Base-by-base conservation (phyloP, 2,329 filamentous ascomycete genomes). In the Curvularia eragrostidis region DNA sequence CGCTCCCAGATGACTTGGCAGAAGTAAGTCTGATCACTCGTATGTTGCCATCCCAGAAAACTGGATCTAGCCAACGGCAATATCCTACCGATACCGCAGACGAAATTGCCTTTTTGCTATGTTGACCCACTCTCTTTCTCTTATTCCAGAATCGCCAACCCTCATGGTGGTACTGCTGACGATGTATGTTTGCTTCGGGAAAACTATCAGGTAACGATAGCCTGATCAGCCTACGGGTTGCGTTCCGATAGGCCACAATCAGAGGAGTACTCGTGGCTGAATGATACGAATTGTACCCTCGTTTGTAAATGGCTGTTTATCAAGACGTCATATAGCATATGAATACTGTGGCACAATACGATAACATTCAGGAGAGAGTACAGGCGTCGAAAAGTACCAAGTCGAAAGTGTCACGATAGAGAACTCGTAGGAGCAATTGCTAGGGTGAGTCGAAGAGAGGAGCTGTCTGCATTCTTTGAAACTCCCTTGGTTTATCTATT, bases 1-100 rank as follows among this genome's bases (percentile, higher is more conserved):
- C 69, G 61, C 67, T 30, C n/a, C 6, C 12, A 18, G n/a, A 2
- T 47, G 28, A 26, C 10, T 19, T 47, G 18, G 28, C 15, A 18
- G 26, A 30, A 30, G 52, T 66, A 23, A 19, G 39, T 5, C 39
- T 24, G 12, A 42, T 8, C 59, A 52, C 39, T 23, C 30, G 36
- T 39, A 50, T 23, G 8, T 30, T 21, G 9, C n/a, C 13, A 5
- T 32, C 39, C 53, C 21, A 13, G 26, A 23, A n/a, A 28, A 13
- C 48, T 18, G 21, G 39, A n/a, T 18, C 51, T 46, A 18, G 21
- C 30, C 23, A n/a, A 46, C 12, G 6, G 30, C 39, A n/a, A 5
- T 32, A 30, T 18, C 28, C 48, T 12, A 15, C 3, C 5, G 39
- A n/a, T n/a, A 24, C 21, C 21, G 21, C 23, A 24, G 12, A 19